Evolutionary conservation across 306 rosid species (phyloP), one percentile per base, ranked within the genome.

Genomic region (Canavalia ensiformis): DNA sequence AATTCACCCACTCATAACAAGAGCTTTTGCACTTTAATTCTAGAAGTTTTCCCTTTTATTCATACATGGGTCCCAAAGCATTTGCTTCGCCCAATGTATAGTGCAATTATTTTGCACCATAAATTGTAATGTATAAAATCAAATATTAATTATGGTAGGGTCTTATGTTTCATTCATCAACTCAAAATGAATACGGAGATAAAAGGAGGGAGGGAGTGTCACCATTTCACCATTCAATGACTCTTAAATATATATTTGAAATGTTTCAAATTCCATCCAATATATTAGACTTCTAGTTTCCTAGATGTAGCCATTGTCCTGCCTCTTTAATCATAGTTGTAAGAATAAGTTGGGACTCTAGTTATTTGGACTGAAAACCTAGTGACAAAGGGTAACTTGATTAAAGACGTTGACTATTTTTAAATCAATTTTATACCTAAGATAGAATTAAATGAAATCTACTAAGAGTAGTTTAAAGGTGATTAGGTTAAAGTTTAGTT

Each of bases 111-210:
- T 55, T 46, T 34, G 52, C 39, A 18, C 58, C 75, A 33, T 45
- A 58, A 62, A 13, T 1, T 45, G 50, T 25, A 18, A 54, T 3
- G 47, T 12, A 25, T 35, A 28, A 74, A 74, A 88, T 72, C 5
- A 83, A 52, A 74, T 12, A 57, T 51, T 35, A 72, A 85, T 64
- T 11, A 68, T 44, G 77, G 88, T 85, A 82, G 87, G 86, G 63
- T 31, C 9, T 51, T 34, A 18, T 25, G 73, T 34, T 57, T 34
- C 3, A 0, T 31, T 12, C 0, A 9, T 0, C 50, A 65, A 62
- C 68, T 10, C 28, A 64, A 39, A 57, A 57, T 57, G 33, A 55
- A n/a, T 6, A 44, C 47, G 1, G 8, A 18, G 25, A 18, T 18
- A 18, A 18, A 18, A 18, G 25, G 25, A 12, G 71, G 9, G 3